Evolutionary conservation across 495 filamentous ascomycete species (phyloP).

Genomic region (Penicillium canescens): DNA sequence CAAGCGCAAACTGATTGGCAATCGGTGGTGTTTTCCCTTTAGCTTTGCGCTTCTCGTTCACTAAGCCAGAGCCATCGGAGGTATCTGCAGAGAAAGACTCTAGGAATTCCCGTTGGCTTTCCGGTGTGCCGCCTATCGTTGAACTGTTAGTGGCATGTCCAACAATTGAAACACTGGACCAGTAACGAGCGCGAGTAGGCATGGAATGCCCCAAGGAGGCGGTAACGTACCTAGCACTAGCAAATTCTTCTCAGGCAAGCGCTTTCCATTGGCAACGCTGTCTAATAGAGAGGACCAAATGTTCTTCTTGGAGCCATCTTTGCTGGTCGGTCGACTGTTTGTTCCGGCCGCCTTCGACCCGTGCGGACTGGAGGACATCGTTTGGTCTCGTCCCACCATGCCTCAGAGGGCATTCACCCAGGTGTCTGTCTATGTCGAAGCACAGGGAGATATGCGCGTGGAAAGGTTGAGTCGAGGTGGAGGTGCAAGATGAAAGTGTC

Average conservation of each 20-base stretch:
- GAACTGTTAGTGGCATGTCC: slow-evolving; percentile 18
- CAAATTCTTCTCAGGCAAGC: slow-evolving; percentile 88
- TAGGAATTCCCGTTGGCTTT: slow-evolving; percentile 87
- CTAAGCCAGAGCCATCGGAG: slow-evolving; percentile 45
- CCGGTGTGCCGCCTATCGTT: slow-evolving; percentile 74
- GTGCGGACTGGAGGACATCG: slow-evolving; percentile 44
- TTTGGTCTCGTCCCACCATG: slow-evolving; percentile 42
- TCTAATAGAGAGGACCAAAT: slow-evolving; percentile 96
- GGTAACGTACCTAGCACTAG: slow-evolving; percentile 70
- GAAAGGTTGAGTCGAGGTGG: slow-evolving; percentile 6
- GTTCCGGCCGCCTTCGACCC: slow-evolving; percentile 34
- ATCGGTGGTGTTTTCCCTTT: slow-evolving; percentile 72
- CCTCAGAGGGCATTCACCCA: slow-evolving; percentile 36
- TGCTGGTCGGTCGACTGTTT: slow-evolving; percentile 57
- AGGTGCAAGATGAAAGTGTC: slow-evolving; percentile 18
- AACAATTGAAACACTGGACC: slow-evolving; percentile 1
- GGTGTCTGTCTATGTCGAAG: slow-evolving; percentile 1
- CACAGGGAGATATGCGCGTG: slow-evolving; percentile 4
- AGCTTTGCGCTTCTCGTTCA: slow-evolving; percentile 58
- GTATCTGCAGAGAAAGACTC: slow-evolving; percentile 72
- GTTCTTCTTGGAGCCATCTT: slow-evolving; percentile 80
- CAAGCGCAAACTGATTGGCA: slow-evolving; percentile 89
- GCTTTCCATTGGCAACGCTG: slow-evolving; percentile 84
- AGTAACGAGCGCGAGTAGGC: neutral
- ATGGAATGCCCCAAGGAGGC: slow-evolving; percentile 3